Evolutionary conservation across 495 filamentous ascomycete genomes (phyloP).

Genomic region (Geopyxis carbonaria): DNA sequence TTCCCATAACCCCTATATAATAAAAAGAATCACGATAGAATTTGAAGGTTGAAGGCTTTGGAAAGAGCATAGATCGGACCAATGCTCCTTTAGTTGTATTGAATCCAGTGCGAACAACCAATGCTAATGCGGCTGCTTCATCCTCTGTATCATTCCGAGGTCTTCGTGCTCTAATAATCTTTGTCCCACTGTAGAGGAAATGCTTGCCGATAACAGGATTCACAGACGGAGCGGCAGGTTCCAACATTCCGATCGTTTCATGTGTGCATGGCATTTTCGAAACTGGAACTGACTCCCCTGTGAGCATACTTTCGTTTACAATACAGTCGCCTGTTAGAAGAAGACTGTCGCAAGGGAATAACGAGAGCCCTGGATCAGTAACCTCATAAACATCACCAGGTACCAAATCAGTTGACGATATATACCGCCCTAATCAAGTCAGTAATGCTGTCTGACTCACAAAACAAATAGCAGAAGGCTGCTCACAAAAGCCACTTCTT

Average conservation of each 20-base stretch:
- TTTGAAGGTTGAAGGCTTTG: slow-evolving; percentile 93
- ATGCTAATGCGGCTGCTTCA: slow-evolving; percentile 78
- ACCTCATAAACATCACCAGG: slow-evolving; percentile 96
- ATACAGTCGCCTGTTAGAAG: slow-evolving; percentile 90
- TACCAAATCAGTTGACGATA: slow-evolving; percentile 73
- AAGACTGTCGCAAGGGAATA: slow-evolving; percentile 86
- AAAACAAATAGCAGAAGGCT: slow-evolving; percentile 4
- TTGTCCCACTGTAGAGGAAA: slow-evolving; percentile 87
- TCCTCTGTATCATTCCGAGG: slow-evolving; percentile 74
- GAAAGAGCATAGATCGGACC: slow-evolving; percentile 96
- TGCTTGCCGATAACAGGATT: slow-evolving; percentile 65
- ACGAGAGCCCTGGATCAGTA: slow-evolving; percentile 83
- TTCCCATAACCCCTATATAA: slow-evolving; percentile 92
- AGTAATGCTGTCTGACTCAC: no score
- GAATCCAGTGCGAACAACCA: slow-evolving; percentile 87
- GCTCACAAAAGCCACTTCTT: slow-evolving; percentile 81
- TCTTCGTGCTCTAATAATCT: slow-evolving; percentile 74
- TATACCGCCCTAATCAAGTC: slow-evolving; percentile 49
- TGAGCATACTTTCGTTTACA: slow-evolving; percentile 99
- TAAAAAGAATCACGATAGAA: slow-evolving; percentile 96
- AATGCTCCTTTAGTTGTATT: slow-evolving; percentile 93
- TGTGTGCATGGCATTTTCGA: slow-evolving; percentile 81
- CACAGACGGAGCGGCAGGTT: slow-evolving; percentile 61
- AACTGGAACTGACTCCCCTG: slow-evolving; percentile 92
- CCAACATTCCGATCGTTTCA: slow-evolving; percentile 53